Evolutionary conservation across 192 early-diverging fungal genomes (phyloP).

Genomic region (Mortierella hygrophila): DNA sequence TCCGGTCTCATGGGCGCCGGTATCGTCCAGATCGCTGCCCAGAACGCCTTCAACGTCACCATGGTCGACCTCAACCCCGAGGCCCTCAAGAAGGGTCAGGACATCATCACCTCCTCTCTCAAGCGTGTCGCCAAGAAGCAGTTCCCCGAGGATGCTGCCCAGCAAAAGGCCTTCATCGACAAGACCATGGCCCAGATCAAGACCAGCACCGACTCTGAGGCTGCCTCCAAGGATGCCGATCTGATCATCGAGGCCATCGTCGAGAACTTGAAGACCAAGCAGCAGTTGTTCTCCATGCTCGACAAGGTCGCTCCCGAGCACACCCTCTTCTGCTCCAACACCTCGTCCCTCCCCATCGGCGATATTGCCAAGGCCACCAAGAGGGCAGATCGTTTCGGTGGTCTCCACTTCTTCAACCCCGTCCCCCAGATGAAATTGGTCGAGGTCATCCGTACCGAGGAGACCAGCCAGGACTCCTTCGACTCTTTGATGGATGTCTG

Average conservation of each 20-base stretch:
- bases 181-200: conserved; percentile 75
- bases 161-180: conserved; percentile 77
- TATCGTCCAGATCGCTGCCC: conserved; percentile 91
- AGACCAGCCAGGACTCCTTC: conserved; percentile 72
- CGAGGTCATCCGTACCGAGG: conserved; percentile 86
- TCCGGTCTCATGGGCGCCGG: conserved; percentile 92
- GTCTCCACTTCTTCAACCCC: conserved; percentile 98
- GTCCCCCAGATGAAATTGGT: conserved; percentile 99
- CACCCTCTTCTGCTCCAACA: conserved; percentile 93
- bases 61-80: conserved; percentile 86
- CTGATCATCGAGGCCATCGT: conserved; percentile 97
- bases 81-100: conserved; percentile 81
- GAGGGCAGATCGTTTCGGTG: conserved; percentile 76
- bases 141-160: conserved; percentile 75
- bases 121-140: conserved; percentile 92
- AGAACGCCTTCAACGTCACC: conserved; percentile 83
- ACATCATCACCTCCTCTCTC: conserved; percentile 89
- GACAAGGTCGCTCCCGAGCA: conserved; percentile 78
- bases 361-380: conserved; percentile 80
- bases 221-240: conserved; percentile 75
- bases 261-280: conserved; percentile 93
- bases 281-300: conserved; percentile 79
- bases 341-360: conserved; percentile 88
- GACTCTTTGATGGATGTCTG: conserved; percentile 76
- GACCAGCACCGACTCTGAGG: conserved; percentile 72